Conservation (phyloP, 805 yeast species). For the Dipodascopsis tothii region DNA sequence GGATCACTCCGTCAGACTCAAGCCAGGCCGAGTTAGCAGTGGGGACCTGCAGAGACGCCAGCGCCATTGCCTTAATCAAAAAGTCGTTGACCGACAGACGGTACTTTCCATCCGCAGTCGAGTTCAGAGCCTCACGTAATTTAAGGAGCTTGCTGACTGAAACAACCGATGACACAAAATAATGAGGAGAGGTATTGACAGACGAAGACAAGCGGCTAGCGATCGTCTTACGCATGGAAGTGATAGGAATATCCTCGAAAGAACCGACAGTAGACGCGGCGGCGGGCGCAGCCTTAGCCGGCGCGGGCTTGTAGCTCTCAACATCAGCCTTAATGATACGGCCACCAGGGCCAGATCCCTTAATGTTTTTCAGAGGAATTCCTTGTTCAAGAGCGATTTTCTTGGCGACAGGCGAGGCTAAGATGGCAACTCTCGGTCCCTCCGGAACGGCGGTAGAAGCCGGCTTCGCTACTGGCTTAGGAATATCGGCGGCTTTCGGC, state of each 20-base stretch:
- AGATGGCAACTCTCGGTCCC: conserved; percentile 41
- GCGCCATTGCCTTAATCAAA: conserved; percentile 87
- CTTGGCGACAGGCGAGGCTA: conserved; percentile 95
- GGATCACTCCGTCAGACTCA: conserved; percentile 77
- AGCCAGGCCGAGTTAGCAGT: conserved; percentile 92
- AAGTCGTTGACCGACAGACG: conserved; percentile 90
- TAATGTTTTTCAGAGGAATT: conserved; percentile 70
- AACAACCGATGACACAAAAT: conserved; percentile 79
- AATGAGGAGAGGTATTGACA: conserved; percentile 80
- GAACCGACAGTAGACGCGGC: conserved; percentile 42
- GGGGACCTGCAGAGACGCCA: conserved; percentile 85
- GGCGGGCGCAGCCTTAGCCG: conserved; percentile 32
- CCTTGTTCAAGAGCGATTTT: conserved; percentile 88
- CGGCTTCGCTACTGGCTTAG: conserved; percentile 26
- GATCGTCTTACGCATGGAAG: conserved; percentile 89
- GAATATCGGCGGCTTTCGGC: conserved; percentile 28
- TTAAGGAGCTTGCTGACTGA: conserved; percentile 85
- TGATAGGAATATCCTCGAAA: conserved; percentile 76
- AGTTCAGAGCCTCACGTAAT: conserved; percentile 83
- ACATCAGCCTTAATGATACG: conserved; percentile 89
- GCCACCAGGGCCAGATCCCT: conserved; percentile 93
- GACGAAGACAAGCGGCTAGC: conserved; percentile 83
- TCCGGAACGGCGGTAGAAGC: conserved; percentile 27
- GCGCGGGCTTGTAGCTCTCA: conserved; percentile 53
- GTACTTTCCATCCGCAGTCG: conserved; percentile 76